Evolutionary conservation across 768 basidiomycete genomes (phyloP), one percentile per base, ranked within the genome.

Genomic region (Serendipita vermifera): DNA sequence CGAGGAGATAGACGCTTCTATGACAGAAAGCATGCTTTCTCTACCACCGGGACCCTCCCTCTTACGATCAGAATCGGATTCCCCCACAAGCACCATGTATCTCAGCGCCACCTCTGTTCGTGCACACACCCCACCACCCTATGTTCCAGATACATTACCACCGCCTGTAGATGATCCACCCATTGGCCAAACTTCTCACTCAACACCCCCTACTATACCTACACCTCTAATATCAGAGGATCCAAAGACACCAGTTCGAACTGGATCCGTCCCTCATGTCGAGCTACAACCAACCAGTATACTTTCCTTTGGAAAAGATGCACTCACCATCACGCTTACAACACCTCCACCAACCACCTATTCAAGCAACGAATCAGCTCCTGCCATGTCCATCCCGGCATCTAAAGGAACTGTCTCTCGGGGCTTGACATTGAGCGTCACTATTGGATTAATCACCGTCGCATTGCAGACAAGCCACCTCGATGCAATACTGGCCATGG

Each of bases 21-120:
- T 88, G 85, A 83, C 84, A 5, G 83, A 87, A 64, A 88, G 86
- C 3, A 71, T 87, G 32, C 81, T 75, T 2, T 73, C 69, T 54
- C 71, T 90, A 33, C 83, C 70, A 24, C 64, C 69, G 1, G 63
- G 62, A 2, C 63, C 66, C 4, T 55, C 39, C 7, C 38, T 36
- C 24, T 55, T 78, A 36, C 76, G 73, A 11, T 41, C 39, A 6
- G 24, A 26, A 5, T 13, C 20, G 7, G 69, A 66, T 35, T 80
- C 82, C 17, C 68, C 75, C 46, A 67, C 74, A 3, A 79, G 78
- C 61, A 88, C 82, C 68, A 78, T 90, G 75, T 91, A 89, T 65
- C 77, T 84, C 61, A 90, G 87, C 61, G 33, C 41, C 32, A n/a
- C 31, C 15, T 51, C 57, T 13, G 22, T 58, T 3, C 20, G 51